These are phyloP conservation scores for Dendrobium catenatum DNA, from an alignment of 106 monocot species.

Conservation along the genomic window DNA sequence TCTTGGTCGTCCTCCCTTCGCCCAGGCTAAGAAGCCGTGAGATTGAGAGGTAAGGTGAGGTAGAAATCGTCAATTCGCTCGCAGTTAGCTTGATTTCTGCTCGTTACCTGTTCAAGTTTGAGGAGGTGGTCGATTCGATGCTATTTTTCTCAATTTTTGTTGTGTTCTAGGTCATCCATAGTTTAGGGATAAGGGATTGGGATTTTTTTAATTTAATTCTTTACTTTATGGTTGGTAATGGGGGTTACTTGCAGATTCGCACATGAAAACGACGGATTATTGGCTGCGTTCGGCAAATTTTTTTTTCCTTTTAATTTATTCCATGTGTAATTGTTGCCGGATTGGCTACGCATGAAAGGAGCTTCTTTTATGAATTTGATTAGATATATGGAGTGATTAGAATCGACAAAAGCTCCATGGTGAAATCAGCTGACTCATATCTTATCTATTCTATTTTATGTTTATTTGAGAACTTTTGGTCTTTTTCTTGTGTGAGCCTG, in stretches of 20 bases:
- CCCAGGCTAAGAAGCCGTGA: not conserved
- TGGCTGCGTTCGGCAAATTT: not conserved
- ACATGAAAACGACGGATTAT: not conserved
- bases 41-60: not conserved
- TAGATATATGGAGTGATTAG: not conserved
- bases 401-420: too few species aligned
- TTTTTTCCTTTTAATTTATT: not conserved
- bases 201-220: not conserved
- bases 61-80: not conserved
- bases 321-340: not conserved
- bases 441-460: not conserved
- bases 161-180: not conserved
- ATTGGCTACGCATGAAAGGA: not conserved
- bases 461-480: not conserved
- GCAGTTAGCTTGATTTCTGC: not conserved
- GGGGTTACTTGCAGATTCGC: too few species aligned
- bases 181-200: not conserved
- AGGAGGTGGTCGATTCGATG: constrained; percentile 4
- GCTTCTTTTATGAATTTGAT: not conserved
- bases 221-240: too few species aligned
- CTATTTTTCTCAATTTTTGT: not conserved
- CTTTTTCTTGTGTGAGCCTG: not conserved
- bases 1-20: not conserved
- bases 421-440: too few species aligned
- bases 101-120: not conserved